Conservation (phyloP, 2,329 filamentous ascomycete genomes). For the Fusarium circinatum region DNA sequence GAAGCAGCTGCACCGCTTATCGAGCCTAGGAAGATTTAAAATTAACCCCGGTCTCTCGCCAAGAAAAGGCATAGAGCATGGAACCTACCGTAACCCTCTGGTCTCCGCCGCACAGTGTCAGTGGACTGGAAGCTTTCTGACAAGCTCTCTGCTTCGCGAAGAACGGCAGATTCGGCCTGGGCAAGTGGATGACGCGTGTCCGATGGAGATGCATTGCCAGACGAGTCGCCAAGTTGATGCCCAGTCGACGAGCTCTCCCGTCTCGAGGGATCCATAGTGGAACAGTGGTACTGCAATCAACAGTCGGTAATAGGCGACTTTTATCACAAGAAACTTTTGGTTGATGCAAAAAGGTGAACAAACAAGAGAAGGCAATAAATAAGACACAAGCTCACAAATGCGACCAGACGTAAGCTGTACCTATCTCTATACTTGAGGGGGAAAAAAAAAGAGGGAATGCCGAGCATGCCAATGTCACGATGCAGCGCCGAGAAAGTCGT, state of each 20-base stretch:
- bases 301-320: conserved; percentile 2
- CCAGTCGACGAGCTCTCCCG: conserved; percentile 49
- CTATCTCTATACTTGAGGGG: conserved; percentile 23
- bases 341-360: conserved; percentile 15
- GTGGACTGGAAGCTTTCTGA: conserved; percentile 68
- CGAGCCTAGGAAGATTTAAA: conserved; percentile 38
- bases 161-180: conserved; percentile 49
- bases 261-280: conserved; percentile 57
- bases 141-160: conserved; percentile 55
- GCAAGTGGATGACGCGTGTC: conserved; percentile 58
- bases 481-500: conserved; percentile 28
- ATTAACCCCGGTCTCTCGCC: conserved; percentile 22
- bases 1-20: conserved; percentile 38
- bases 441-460: conserved; percentile 42
- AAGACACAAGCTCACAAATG: conserved; percentile 3
- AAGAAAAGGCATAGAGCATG: conserved; percentile 15
- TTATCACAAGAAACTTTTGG: conserved; percentile 11
- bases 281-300: conserved; percentile 12
- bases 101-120: conserved; percentile 68
- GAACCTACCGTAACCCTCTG: conserved; percentile 67
- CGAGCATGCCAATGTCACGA: conserved; percentile 44
- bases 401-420: conserved; percentile 12
- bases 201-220: conserved; percentile 58
- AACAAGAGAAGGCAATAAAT: conserved; percentile 6
- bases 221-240: conserved; percentile 52